Evolutionary conservation across 1,284 basidiomycete genomes (phyloP).

Genomic region (Ustilago vetiveriae): DNA sequence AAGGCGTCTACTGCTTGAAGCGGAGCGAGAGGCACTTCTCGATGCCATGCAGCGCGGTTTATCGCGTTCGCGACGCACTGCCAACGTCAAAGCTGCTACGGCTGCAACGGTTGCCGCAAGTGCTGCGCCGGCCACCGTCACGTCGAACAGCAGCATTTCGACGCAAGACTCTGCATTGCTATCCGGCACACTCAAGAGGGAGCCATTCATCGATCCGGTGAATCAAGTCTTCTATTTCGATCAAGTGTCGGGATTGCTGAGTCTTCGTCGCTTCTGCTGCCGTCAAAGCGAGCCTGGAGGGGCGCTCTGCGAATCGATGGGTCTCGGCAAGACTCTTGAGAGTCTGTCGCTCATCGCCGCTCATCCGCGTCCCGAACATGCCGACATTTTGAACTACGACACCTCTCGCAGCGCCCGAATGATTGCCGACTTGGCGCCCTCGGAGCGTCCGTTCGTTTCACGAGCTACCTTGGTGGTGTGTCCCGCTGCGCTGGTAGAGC

Average conservation of each 20-base stretch:
- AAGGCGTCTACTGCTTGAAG: slow-evolving; percentile 29
- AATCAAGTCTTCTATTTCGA: slow-evolving; percentile 40
- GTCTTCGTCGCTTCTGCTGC: slow-evolving; percentile 36
- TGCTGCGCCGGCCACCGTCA: neutral
- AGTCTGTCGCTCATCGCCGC: slow-evolving; percentile 44
- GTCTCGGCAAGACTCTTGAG: slow-evolving; percentile 52
- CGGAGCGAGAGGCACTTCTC: slow-evolving; percentile 22
- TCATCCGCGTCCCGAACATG: slow-evolving; percentile 27
- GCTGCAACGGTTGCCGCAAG: neutral
- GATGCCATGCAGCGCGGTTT: slow-evolving; percentile 25
- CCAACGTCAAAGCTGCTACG: slow-evolving; percentile 23
- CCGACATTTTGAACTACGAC: slow-evolving; percentile 38
- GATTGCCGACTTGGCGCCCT: slow-evolving; percentile 17
- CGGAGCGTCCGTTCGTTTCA: slow-evolving; percentile 33
- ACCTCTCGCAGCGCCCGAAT: slow-evolving; percentile 41
- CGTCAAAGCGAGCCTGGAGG: slow-evolving; percentile 46
- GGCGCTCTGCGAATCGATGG: slow-evolving; percentile 55
- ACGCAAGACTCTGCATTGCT: neutral
- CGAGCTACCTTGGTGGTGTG: slow-evolving; percentile 50
- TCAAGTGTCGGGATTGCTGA: slow-evolving; percentile 41
- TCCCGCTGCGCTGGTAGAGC: slow-evolving; percentile 48
- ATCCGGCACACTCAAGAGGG: slow-evolving; percentile 13
- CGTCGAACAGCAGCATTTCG: neutral
- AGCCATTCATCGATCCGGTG: slow-evolving; percentile 40
- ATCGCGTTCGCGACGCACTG: slow-evolving; percentile 23